phyloP scores from a whole-genome alignment of 208 protist genomes.

The Trypanosoma theileri region DNA sequence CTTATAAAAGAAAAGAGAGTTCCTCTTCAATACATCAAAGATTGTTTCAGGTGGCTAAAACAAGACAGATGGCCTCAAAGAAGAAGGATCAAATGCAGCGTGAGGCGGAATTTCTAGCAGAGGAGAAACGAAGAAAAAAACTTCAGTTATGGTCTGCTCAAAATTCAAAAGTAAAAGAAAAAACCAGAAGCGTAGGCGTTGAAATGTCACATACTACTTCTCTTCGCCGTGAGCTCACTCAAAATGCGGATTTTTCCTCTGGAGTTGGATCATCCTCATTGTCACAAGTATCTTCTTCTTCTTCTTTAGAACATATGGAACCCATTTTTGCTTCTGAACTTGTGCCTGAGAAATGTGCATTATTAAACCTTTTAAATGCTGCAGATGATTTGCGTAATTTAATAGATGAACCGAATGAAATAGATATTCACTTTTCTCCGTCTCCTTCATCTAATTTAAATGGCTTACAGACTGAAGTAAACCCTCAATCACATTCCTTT shows the following conservation, averaged over 20 bases:
- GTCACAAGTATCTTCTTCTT: conserved; percentile 3
- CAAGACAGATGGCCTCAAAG: conserved; percentile 37
- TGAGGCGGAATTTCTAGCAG: conserved; percentile 25
- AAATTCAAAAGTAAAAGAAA: background rate
- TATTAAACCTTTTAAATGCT: background rate
- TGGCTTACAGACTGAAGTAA: background rate
- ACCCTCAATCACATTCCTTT: background rate
- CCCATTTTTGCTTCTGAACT: background rate
- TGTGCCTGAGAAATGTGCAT: background rate
- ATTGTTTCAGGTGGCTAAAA: conserved; percentile 44
- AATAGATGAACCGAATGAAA: conserved; percentile 1
- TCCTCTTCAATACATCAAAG: conserved; percentile 39
- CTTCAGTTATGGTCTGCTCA: background rate
- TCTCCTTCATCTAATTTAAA: background rate
- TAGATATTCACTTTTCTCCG: background rate
- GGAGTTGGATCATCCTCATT: background rate
- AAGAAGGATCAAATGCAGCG: conserved; percentile 45
- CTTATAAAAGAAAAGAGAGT: conserved; percentile 20
- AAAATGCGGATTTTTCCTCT: background rate
- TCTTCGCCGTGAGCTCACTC: background rate
- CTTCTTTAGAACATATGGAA: background rate
- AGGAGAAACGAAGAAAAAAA: conserved; percentile 21
- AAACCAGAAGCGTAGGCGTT: background rate
- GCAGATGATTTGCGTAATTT: conserved; percentile 17
- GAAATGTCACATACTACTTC: background rate